Conservation (phyloP, 2,329 filamentous ascomycete genomes). For the Arthrobotrys musiformis region DNA sequence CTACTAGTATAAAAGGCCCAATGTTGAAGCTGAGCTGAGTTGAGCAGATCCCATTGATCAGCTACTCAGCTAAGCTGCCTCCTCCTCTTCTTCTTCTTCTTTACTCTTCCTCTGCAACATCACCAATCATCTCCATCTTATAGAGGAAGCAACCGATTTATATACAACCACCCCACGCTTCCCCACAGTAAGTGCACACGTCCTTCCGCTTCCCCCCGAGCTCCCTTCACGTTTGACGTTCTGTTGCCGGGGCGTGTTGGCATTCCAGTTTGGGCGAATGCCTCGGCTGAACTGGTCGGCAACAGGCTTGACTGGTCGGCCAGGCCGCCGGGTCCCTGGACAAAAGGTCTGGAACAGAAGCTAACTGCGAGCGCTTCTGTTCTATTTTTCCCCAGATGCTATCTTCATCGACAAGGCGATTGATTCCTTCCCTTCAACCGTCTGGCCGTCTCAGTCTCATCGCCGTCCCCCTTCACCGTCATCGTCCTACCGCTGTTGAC, state of each 20-base stretch:
- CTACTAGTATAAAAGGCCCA: too few species aligned
- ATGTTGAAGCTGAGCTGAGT: background rate
- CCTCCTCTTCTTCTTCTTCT: background rate
- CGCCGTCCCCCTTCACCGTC: background rate
- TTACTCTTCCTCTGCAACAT: background rate
- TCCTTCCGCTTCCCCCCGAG: background rate
- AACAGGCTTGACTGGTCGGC: background rate
- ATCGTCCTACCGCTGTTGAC: background rate
- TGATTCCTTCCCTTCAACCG: background rate
- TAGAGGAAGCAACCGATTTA: background rate
- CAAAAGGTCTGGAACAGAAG: too few species aligned
- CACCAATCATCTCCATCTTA: background rate
- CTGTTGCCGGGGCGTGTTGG: constrained; percentile 11
- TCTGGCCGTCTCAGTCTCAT: background rate
- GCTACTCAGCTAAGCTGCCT: background rate
- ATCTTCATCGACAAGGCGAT: constrained; percentile 1
- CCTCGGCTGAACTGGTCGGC: constrained; percentile 52
- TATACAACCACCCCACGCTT: background rate
- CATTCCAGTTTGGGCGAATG: constrained; percentile 33
- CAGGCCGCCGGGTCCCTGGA: background rate
- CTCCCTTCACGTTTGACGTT: too few species aligned
- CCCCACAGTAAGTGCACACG: background rate
- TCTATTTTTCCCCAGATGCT: constrained; percentile 17
- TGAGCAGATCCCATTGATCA: too few species aligned
- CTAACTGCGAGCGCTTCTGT: background rate